Percentiles rank a stretch among this genome's conserved stretches.
These are phyloP conservation scores for Lepraria neglecta DNA, from an alignment of 495 filamentous ascomycete genomes.

Conservation along the genomic window DNA sequence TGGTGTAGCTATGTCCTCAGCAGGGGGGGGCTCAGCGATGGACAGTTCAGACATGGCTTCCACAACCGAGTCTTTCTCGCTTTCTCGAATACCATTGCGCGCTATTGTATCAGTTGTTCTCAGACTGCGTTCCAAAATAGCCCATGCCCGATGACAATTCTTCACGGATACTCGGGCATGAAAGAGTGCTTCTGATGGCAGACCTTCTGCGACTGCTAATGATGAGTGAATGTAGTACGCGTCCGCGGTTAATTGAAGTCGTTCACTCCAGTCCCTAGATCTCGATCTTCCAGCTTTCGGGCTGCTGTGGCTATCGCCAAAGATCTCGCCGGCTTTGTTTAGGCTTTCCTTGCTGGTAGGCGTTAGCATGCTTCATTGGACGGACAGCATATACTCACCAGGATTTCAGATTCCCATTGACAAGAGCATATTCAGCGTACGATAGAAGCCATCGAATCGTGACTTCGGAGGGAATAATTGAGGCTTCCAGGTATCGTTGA, in stretches of 20 bases:
- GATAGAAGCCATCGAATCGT: slow-evolving; percentile 58
- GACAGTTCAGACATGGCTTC: slow-evolving; percentile 16
- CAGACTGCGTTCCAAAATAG: slow-evolving; percentile 47
- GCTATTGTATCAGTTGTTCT: slow-evolving; percentile 33
- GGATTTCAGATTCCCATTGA: slow-evolving; percentile 49
- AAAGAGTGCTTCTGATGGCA: slow-evolving; percentile 56
- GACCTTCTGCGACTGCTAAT: slow-evolving; percentile 57
- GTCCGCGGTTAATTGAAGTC: slow-evolving; percentile 38
- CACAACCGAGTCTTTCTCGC: slow-evolving; percentile 6
- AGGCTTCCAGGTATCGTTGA: slow-evolving; percentile 40
- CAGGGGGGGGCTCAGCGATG: slow-evolving; percentile 9
- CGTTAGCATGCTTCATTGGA: slow-evolving; percentile 6
- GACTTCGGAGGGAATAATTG: slow-evolving; percentile 38
- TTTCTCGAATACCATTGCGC: neutral
- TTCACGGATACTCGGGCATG: slow-evolving; percentile 61
- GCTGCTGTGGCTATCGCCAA: neutral
- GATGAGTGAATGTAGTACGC: slow-evolving; percentile 55
- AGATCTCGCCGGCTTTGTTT: slow-evolving; percentile 42
- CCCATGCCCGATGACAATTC: slow-evolving; percentile 65
- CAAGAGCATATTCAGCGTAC: slow-evolving; percentile 66
- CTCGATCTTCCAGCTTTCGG: neutral
- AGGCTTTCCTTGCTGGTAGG: slow-evolving; percentile 25
- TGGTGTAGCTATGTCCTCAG: slow-evolving; percentile 17
- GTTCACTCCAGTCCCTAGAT: slow-evolving; percentile 17
- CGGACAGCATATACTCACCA: slow-evolving; percentile 26